These are phyloP conservation scores for Aspergillus baeticus DNA, from an alignment of 495 filamentous ascomycete species.

Conservation along the genomic window DNA sequence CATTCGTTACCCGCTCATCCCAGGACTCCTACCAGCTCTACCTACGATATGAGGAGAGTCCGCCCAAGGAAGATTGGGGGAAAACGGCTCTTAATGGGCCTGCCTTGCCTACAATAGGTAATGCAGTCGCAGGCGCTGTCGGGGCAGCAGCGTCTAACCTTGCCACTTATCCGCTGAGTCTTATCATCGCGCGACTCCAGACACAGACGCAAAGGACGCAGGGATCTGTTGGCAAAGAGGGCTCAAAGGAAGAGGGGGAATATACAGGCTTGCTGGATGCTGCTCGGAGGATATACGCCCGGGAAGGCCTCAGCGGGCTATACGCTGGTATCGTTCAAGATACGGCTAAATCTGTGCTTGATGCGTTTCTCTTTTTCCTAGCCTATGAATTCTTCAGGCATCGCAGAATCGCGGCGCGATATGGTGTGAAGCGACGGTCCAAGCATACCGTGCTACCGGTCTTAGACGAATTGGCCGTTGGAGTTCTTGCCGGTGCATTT, in stretches of 20 bases:
- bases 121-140: constrained; percentile 77
- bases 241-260: constrained; percentile 38
- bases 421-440: constrained; percentile 28
- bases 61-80: constrained; percentile 34
- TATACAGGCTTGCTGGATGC: constrained; percentile 68
- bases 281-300: constrained; percentile 65
- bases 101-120: constrained; percentile 80
- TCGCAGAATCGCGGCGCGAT: constrained; percentile 50
- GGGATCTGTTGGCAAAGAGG: constrained; percentile 21
- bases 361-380: constrained; percentile 82
- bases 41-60: constrained; percentile 41
- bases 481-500: constrained; percentile 74
- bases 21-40: constrained; percentile 54
- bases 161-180: constrained; percentile 76
- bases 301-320: constrained; percentile 67
- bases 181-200: constrained; percentile 84
- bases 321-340: constrained; percentile 76
- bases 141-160: constrained; percentile 81
- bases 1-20: background rate
- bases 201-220: constrained; percentile 60
- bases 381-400: constrained; percentile 73
- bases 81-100: constrained; percentile 40
- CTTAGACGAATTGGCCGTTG: constrained; percentile 73
- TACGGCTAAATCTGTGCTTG: constrained; percentile 67
- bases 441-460: constrained; percentile 55